Base-by-base conservation (phyloP, 208 protist species). In the Leishmania mexicana region DNA sequence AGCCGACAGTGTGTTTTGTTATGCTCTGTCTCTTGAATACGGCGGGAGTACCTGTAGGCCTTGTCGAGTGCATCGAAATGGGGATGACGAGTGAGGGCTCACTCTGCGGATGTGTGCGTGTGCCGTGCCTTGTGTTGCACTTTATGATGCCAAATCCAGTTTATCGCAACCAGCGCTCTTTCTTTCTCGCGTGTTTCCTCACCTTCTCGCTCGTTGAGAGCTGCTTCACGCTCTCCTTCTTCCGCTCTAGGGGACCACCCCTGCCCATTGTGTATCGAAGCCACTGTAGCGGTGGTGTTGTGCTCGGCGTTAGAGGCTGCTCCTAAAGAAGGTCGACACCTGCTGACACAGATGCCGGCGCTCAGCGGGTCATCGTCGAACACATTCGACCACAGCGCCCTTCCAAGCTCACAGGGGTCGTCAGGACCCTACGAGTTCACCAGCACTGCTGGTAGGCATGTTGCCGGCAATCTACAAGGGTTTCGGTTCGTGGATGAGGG, bases 391-490 rank as follows among this genome's bases (percentile, higher is more conserved):
- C 83, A 86, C 80, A 57, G 67, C 40, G 15, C 79, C 4, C 70
- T 89, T 38, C 77, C 79, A 1, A 88, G 85, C 31, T 58, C 76
- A 38, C 76, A 76, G 24, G 78, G 78, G 38, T 62, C 60, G 3
- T 28, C 79, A 31, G 81, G 85, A 19, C 80, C 84, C 0, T 81
- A 86, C 58, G 65, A 64, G 13, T 65, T 57, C 21, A 72, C 45
- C 1, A 86, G 83, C 28, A 97, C 94, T 11, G 72, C 78, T 3
- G 93, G 93, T 1, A 87, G 84, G 58, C 87, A 94, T 53, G 94
- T 97, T 35, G 81, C 85, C 17, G 93, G 93, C 1, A 97, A 97
- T 78, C 40, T 97, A 40, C 87, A 84, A 21, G 92, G 94, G 1
- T 94, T 97, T 67, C 74, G 78, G 24, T 97, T 88, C 75, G 86